A percentile compares a stretch with the other conserved stretches of the same genome.
Evolutionary conservation across 345 rosid species (phyloP).

Genomic region (Turritis glabra): DNA sequence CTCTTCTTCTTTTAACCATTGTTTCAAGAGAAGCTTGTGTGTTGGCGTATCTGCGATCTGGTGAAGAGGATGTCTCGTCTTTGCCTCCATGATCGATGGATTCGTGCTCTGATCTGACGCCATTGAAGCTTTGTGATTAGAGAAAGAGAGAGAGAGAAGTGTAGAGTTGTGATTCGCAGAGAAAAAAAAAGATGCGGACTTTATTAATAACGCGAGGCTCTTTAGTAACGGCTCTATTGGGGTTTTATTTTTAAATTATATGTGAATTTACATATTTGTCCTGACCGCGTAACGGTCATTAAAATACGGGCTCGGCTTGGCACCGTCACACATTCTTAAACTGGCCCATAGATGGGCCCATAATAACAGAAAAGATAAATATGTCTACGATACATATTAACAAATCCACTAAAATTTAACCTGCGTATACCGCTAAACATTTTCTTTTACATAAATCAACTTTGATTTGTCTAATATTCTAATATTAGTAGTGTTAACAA

Average conservation of each 20-base stretch:
- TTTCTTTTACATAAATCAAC: no score
- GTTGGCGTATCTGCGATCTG: constrained; percentile 88
- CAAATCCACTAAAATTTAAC: no score
- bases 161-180: constrained; percentile 13
- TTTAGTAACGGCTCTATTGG: constrained; percentile 38
- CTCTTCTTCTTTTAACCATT: constrained; percentile 95
- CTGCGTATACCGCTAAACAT: no score
- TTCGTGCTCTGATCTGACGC: constrained; percentile 52
- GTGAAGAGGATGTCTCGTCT: constrained; percentile 73
- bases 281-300: constrained; percentile 29
- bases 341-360: constrained; percentile 8
- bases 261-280: constrained; percentile 10
- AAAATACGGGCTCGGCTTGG: neutral
- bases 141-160: constrained; percentile 22
- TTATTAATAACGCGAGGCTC: constrained; percentile 16
- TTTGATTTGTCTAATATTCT: no score
- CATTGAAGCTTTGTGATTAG: constrained; percentile 33
- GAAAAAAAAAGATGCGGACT: neutral
- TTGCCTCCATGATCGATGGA: constrained; percentile 55
- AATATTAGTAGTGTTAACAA: no score
- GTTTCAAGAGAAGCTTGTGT: constrained; percentile 92
- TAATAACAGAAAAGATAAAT: neutral
- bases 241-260: neutral
- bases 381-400: neutral
- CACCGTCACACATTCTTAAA: neutral